A percentile compares a stretch with the other conserved stretches of the same genome.
These are phyloP conservation scores for Paralagenidium karlingii DNA, from an alignment of 352 stramenopile genomes.

Conservation along the genomic window DNA sequence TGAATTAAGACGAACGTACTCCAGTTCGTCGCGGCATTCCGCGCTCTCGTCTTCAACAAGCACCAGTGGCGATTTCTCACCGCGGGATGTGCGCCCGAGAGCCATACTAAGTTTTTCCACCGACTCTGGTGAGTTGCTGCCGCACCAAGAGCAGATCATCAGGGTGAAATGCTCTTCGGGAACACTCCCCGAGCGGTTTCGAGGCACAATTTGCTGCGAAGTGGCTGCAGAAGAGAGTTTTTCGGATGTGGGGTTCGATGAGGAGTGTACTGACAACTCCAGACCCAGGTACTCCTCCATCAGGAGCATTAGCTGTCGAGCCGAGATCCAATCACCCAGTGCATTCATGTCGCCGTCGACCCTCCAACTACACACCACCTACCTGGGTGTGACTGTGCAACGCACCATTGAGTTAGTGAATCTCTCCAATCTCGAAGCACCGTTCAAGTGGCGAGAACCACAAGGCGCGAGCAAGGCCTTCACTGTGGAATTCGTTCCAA, in stretches of 20 bases:
- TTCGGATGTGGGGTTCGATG: not conserved
- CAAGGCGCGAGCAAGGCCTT: slow-evolving; percentile 35
- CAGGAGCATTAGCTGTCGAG: slow-evolving; percentile 27
- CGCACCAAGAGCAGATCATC: slow-evolving; percentile 20
- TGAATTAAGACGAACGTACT: too few species aligned
- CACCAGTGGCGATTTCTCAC: slow-evolving; percentile 22
- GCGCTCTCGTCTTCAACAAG: slow-evolving; percentile 14
- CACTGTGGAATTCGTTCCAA: slow-evolving; percentile 26
- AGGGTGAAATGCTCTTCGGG: slow-evolving; percentile 35
- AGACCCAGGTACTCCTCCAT: not conserved
- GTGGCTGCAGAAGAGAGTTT: slow-evolving; percentile 16
- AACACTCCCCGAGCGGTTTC: slow-evolving; percentile 47
- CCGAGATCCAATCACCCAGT: slow-evolving; percentile 65
- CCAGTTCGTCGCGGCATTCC: slow-evolving; percentile 26
- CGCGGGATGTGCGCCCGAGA: slow-evolving; percentile 24
- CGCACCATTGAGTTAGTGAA: slow-evolving; percentile 50
- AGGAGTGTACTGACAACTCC: too few species aligned
- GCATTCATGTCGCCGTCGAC: slow-evolving; percentile 46
- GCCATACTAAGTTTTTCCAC: slow-evolving; percentile 35
- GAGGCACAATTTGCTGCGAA: slow-evolving; percentile 29
- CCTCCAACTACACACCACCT: slow-evolving; percentile 43
- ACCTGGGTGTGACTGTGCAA: slow-evolving; percentile 37
- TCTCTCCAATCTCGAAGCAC: slow-evolving; percentile 60
- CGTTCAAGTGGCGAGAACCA: slow-evolving; percentile 64
- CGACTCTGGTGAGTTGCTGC: slow-evolving; percentile 21